Percentiles rank a stretch among this genome's conserved stretches.
Conservation (phyloP, 2,329 filamentous ascomycete species). For the Pestalotiopsis sp. region DNA sequence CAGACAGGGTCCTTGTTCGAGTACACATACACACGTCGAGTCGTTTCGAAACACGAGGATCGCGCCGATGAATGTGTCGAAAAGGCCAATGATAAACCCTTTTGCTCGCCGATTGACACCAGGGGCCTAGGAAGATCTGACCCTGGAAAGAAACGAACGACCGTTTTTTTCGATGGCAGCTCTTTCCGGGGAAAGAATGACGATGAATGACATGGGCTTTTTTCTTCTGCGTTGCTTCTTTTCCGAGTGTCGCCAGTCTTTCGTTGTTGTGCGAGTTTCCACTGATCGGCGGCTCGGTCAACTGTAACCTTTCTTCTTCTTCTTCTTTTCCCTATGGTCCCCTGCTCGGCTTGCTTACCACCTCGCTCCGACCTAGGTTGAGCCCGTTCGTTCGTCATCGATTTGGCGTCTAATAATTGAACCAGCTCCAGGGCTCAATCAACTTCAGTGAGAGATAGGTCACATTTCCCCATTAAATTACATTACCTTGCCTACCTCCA, state of each 20-base stretch:
- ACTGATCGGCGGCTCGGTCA: background rate
- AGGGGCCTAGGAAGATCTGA: background rate
- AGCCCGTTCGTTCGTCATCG: background rate
- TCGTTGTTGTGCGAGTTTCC: background rate
- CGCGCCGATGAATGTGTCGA: background rate
- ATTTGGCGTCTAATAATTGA: background rate
- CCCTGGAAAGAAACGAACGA: background rate
- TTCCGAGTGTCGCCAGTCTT: background rate
- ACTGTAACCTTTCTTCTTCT: background rate
- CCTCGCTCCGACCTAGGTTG: background rate
- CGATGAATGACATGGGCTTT: background rate
- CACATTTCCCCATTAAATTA: background rate
- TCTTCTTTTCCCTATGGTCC: background rate
- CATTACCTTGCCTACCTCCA: background rate
- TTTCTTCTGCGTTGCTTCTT: background rate
- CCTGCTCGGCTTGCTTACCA: background rate
- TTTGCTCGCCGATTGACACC: background rate
- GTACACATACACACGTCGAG: background rate
- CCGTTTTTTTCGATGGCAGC: background rate
- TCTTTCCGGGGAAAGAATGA: background rate
- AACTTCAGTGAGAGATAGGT: background rate
- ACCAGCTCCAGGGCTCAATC: background rate
- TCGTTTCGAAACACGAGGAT: conserved; percentile 12
- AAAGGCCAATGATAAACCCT: conserved; percentile 4
- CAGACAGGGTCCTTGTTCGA: background rate